phyloP scores from a whole-genome alignment of 169 alveolate genomes.

The Cryptosporidium felis region DNA sequence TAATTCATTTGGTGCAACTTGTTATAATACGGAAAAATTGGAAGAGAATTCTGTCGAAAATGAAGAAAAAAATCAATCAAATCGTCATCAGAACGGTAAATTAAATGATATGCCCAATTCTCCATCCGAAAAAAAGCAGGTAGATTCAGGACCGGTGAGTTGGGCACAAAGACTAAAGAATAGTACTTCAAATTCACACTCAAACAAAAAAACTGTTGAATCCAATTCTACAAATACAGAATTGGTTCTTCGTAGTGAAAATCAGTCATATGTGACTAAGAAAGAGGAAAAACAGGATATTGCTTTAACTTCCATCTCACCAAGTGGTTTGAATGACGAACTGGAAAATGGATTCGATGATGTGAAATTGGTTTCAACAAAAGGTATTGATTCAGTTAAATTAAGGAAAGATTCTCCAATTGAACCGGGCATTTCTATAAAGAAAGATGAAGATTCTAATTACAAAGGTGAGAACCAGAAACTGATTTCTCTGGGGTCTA shows the following conservation, averaged over 20 bases:
- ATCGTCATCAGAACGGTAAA: neutral
- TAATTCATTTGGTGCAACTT: too few relatives aligned
- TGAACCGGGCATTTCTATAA: neutral
- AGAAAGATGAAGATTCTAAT: neutral
- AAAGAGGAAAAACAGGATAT: neutral
- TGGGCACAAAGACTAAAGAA: slow-evolving; percentile 70
- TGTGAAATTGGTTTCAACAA: neutral
- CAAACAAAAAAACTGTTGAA: neutral
- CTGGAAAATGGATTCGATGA: neutral
- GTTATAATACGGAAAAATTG: neutral
- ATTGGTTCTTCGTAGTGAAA: neutral
- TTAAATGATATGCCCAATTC: neutral
- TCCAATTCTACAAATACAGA: neutral
- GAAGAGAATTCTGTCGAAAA: neutral
- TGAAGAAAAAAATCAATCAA: neutral
- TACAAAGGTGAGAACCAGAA: neutral
- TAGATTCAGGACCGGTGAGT: slow-evolving; percentile 28
- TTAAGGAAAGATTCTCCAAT: neutral
- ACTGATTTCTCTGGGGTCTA: too few relatives aligned
- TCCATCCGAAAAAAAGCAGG: neutral
- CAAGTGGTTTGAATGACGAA: neutral
- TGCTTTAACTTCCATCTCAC: neutral
- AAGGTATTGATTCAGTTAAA: neutral
- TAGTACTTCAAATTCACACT: slow-evolving; percentile 2
- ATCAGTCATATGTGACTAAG: neutral